Conservation (phyloP, 495 filamentous ascomycete species). For the Hypoxylon lenormandii region DNA sequence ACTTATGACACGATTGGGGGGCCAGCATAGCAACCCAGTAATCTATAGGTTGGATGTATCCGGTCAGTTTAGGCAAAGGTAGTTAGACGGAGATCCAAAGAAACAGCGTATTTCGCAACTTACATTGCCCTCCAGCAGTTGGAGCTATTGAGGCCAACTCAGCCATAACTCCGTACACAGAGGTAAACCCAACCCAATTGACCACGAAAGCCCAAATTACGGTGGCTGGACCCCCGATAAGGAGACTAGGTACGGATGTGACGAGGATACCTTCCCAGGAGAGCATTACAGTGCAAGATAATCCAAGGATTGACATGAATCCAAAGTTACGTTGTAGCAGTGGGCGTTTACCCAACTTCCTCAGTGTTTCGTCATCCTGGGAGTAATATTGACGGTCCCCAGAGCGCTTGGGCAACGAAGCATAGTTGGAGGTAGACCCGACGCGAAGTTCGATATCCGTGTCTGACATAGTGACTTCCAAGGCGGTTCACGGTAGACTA, state of each 20-base stretch:
- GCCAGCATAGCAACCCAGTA: constrained; percentile 45
- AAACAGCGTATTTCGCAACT: too few species aligned
- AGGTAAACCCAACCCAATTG: constrained; percentile 62
- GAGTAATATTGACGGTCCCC: too few species aligned
- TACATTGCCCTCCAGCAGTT: constrained; percentile 46
- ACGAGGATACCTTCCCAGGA: constrained; percentile 61
- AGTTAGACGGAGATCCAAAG: too few species aligned
- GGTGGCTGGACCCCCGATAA: constrained; percentile 64
- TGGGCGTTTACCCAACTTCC: constrained; percentile 39
- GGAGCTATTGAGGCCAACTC: constrained; percentile 64
- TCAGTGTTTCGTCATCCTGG: constrained; percentile 30
- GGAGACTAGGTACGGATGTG: constrained; percentile 33
- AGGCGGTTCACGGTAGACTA: too few species aligned
- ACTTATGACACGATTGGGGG: constrained; percentile 25
- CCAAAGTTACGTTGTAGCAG: constrained; percentile 56
- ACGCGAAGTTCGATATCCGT: too few species aligned
- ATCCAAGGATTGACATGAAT: constrained; percentile 62
- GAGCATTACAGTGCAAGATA: constrained; percentile 58
- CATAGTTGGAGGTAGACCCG: too few species aligned
- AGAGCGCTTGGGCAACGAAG: too few species aligned
- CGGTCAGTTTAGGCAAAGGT: too few species aligned
- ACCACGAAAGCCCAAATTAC: constrained; percentile 66
- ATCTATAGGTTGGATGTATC: constrained; percentile 11
- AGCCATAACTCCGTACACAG: constrained; percentile 59
- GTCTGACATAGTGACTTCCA: too few species aligned